A percentile compares a stretch with the other conserved stretches of the same genome.
These are phyloP conservation scores for Kluyveromyces starmeri DNA, from an alignment of 805 yeast species.

Conservation along the genomic window DNA sequence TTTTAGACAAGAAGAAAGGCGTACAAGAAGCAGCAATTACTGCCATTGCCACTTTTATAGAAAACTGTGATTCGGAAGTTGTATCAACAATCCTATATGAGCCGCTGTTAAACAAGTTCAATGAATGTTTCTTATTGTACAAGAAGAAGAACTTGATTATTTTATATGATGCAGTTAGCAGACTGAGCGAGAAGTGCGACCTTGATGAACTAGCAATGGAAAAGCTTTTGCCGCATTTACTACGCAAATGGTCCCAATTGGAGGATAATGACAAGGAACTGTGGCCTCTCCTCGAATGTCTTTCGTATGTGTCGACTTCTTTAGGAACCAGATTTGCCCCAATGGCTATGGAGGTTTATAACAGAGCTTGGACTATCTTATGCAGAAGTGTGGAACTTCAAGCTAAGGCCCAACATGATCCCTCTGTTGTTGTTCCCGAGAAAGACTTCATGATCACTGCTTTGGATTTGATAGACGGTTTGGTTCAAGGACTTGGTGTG, in stretches of 20 bases:
- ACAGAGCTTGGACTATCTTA: conserved; percentile 65
- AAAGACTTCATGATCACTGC: conserved; percentile 86
- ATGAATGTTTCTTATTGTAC: conserved; percentile 64
- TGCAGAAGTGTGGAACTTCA: conserved; percentile 59
- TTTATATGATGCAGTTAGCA: conserved; percentile 83
- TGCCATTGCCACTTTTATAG: conserved; percentile 76
- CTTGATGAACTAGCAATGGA: conserved; percentile 50
- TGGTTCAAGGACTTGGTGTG: conserved; percentile 77
- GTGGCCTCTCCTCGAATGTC: conserved; percentile 89
- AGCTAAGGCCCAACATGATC: conserved; percentile 54
- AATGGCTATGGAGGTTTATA: conserved; percentile 79
- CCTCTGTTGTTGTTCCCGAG: conserved; percentile 68
- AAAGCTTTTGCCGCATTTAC: conserved; percentile 68
- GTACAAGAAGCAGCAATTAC: conserved; percentile 96
- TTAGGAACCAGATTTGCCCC: conserved; percentile 80
- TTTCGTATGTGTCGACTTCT: conserved; percentile 84
- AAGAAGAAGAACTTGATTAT: conserved; percentile 75
- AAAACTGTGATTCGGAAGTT: conserved; percentile 55
- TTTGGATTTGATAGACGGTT: conserved; percentile 82
- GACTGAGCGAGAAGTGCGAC: conserved; percentile 69
- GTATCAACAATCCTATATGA: conserved; percentile 52
- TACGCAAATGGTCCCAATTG: conserved; percentile 69
- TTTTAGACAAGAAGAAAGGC: conserved; percentile 74
- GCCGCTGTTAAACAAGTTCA: conserved; percentile 61
- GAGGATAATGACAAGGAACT: conserved; percentile 73